Evolutionary conservation across 371 early-diverging fungal genomes (phyloP).

Genomic region (Haplosporangium sp.): DNA sequence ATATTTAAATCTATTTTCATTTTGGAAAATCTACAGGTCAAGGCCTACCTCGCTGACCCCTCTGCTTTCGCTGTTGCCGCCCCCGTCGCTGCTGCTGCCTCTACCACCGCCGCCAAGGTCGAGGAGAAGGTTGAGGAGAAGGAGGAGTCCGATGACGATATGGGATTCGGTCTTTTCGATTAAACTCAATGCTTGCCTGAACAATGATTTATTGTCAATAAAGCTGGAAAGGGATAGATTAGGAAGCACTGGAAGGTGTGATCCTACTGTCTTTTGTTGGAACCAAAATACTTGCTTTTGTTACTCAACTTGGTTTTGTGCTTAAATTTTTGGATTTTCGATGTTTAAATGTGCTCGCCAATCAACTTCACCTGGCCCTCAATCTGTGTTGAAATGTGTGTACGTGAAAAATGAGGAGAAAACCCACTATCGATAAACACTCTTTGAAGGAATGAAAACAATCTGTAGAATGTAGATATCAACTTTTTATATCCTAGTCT

Average conservation of each 20-base stretch:
- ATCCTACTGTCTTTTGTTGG: constrained; percentile 52
- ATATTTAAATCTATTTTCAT: background rate
- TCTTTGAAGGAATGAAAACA: no score
- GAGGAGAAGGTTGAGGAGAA: constrained; percentile 65
- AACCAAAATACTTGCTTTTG: constrained; percentile 17
- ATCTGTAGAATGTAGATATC: no score
- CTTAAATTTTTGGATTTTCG: no score
- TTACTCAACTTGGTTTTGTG: background rate
- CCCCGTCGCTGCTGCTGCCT: constrained; percentile 65
- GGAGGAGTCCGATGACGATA: constrained; percentile 83
- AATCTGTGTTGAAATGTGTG: no score
- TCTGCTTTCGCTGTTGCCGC: constrained; percentile 84
- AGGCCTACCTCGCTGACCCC: constrained; percentile 92
- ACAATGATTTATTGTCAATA: constrained; percentile 26
- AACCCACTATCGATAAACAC: no score
- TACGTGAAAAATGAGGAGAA: no score
- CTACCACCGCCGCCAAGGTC: constrained; percentile 62
- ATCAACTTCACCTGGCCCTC: no score
- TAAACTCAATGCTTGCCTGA: constrained; percentile 58
- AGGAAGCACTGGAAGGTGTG: constrained; percentile 43
- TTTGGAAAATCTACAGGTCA: constrained; percentile 66
- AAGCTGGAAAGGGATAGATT: constrained; percentile 28
- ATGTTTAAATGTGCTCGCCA: no score
- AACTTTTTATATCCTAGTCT: no score
- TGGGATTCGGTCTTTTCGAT: constrained; percentile 91